These are phyloP conservation scores for Biscogniauxia marginata DNA, from an alignment of 2,329 filamentous ascomycete genomes.

Conservation along the genomic window DNA sequence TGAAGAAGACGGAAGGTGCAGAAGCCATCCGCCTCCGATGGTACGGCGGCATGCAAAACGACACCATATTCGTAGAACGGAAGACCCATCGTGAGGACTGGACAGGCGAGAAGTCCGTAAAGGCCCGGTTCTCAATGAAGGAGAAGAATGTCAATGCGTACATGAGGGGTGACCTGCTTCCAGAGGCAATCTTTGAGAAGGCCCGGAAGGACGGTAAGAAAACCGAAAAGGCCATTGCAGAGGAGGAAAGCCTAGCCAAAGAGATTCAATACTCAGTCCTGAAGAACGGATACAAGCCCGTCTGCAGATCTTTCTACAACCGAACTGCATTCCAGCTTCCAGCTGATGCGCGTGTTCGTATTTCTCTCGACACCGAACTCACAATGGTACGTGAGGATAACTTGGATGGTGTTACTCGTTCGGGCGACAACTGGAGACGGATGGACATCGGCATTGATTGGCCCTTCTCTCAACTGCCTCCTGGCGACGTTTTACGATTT, in stretches of 20 bases:
- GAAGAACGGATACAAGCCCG: slow-evolving; percentile 81
- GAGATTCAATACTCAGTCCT: slow-evolving; percentile 94
- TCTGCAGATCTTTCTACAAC: slow-evolving; percentile 96
- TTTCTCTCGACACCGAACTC: slow-evolving; percentile 93
- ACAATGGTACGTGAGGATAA: slow-evolving; percentile 97
- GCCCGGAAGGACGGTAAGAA: slow-evolving; percentile 95
- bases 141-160: slow-evolving; percentile 97
- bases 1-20: slow-evolving; percentile 97
- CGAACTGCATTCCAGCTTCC: slow-evolving; percentile 96
- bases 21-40: slow-evolving; percentile 94
- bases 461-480: slow-evolving; percentile 84
- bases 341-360: slow-evolving; percentile 91
- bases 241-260: slow-evolving; percentile 83
- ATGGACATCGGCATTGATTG: slow-evolving; percentile 98
- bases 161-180: slow-evolving; percentile 78
- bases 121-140: slow-evolving; percentile 91
- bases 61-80: slow-evolving; percentile 94
- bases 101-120: slow-evolving; percentile 99
- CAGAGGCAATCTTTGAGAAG: slow-evolving; percentile 91
- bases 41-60: slow-evolving; percentile 95
- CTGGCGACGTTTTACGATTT: slow-evolving; percentile 84
- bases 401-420: slow-evolving; percentile 71
- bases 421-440: slow-evolving; percentile 89
- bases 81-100: slow-evolving; percentile 99
- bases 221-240: slow-evolving; percentile 83